These are phyloP conservation scores for Penicillium ucsense DNA, from an alignment of 495 filamentous ascomycete genomes.

Conservation along the genomic window DNA sequence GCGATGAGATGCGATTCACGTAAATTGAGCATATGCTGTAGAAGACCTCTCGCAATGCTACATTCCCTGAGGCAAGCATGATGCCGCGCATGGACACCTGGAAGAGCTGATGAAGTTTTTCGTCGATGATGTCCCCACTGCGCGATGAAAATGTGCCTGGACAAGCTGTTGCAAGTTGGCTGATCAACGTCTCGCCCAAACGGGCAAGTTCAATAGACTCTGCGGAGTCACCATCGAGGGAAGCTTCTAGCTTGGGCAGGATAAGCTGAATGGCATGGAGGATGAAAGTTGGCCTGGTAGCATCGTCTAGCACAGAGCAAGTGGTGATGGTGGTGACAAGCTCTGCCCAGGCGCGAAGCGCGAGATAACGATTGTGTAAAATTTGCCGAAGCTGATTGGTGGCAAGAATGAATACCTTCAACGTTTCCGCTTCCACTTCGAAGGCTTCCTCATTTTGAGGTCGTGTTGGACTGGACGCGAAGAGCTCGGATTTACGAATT, in stretches of 20 bases:
- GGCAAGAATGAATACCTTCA: slow-evolving; percentile 47
- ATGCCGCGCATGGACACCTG: slow-evolving; percentile 69
- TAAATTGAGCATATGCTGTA: slow-evolving; percentile 86
- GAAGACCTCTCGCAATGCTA: slow-evolving; percentile 65
- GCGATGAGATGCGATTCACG: slow-evolving; percentile 58
- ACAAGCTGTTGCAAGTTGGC: slow-evolving; percentile 53
- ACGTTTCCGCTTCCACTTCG: slow-evolving; percentile 44
- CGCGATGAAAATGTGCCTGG: slow-evolving; percentile 32
- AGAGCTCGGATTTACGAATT: slow-evolving; percentile 42
- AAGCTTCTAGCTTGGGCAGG: slow-evolving; percentile 71
- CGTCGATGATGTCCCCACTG: slow-evolving; percentile 66
- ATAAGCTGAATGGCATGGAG: slow-evolving; percentile 76
- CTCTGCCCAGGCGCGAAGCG: slow-evolving; percentile 72
- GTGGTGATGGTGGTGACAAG: slow-evolving; percentile 70
- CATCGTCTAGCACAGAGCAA: slow-evolving; percentile 61
- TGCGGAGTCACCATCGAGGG: slow-evolving; percentile 50
- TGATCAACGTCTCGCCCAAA: slow-evolving; percentile 66
- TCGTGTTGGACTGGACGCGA: slow-evolving; percentile 38
- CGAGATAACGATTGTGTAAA: slow-evolving; percentile 45
- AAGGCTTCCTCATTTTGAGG: slow-evolving; percentile 49
- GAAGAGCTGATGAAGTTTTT: slow-evolving; percentile 86
- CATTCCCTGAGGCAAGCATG: slow-evolving; percentile 55
- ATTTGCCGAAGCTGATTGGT: slow-evolving; percentile 65
- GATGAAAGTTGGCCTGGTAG: slow-evolving; percentile 61
- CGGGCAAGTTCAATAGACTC: slow-evolving; percentile 66